Conservation (phyloP, 768 basidiomycete genomes). For the Russula vinacea region DNA sequence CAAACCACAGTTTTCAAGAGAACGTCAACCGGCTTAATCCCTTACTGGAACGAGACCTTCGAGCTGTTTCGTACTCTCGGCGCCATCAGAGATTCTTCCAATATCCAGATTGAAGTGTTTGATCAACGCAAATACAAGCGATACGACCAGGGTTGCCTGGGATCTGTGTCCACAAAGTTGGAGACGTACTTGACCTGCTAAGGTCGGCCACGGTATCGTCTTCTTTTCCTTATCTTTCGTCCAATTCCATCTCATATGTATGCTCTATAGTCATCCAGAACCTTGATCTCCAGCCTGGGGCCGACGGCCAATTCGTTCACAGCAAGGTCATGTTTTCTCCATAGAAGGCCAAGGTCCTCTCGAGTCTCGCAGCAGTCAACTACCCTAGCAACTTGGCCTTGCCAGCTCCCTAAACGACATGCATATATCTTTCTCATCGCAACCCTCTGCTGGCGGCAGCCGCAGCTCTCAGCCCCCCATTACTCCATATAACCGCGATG, state of each 20-base stretch:
- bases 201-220: slow-evolving; percentile 34
- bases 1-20: slow-evolving; percentile 71
- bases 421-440: slow-evolving; percentile 13
- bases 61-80: slow-evolving; percentile 64
- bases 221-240: not conserved
- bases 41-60: slow-evolving; percentile 83
- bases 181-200: slow-evolving; percentile 42
- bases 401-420: slow-evolving; percentile 21
- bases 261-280: slow-evolving; percentile 57
- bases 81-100: slow-evolving; percentile 67
- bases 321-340: slow-evolving; percentile 73
- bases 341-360: slow-evolving; percentile 33
- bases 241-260: not conserved
- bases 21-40: slow-evolving; percentile 60
- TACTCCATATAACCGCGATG: slow-evolving; percentile 1
- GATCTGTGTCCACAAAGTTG: slow-evolving; percentile 45
- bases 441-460: not conserved
- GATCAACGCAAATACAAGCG: slow-evolving; percentile 87
- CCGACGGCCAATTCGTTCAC: slow-evolving; percentile 73
- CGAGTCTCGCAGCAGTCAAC: slow-evolving; percentile 19
- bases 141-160: slow-evolving; percentile 71
- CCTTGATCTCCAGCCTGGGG: slow-evolving; percentile 68
- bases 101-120: slow-evolving; percentile 84
- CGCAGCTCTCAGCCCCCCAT: slow-evolving; percentile 17
- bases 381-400: slow-evolving; percentile 30